Evolutionary conservation across 139 green algal genomes (phyloP).

Genomic region (Tetradesmus obliquus): DNA sequence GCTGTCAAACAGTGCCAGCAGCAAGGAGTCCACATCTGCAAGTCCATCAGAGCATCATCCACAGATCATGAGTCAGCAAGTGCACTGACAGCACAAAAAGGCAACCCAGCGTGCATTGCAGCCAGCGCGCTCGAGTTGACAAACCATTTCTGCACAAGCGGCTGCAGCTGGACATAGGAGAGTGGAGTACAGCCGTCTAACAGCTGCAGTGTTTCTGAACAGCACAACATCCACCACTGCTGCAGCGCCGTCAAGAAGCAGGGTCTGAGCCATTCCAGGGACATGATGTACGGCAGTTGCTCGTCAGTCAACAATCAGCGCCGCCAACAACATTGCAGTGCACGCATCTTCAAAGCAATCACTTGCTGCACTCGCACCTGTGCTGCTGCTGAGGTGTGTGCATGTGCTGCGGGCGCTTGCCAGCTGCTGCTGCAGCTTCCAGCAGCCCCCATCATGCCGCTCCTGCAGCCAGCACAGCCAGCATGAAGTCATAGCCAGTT

Average conservation of each 20-base stretch:
- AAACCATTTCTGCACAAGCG: too few relatives aligned
- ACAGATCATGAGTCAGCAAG: background rate
- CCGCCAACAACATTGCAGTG: too few relatives aligned
- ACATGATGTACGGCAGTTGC: background rate
- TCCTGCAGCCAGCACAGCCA: background rate
- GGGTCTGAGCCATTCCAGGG: background rate
- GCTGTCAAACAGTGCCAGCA: background rate
- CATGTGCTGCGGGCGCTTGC: background rate
- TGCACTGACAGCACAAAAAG: background rate
- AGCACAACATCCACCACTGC: background rate
- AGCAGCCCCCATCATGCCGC: constrained; percentile 9
- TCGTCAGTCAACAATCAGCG: too few relatives aligned
- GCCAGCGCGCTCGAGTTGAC: too few relatives aligned
- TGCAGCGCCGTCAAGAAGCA: background rate
- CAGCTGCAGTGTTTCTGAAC: background rate
- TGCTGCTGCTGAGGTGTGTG: background rate
- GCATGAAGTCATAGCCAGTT: background rate
- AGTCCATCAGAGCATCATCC: too few relatives aligned
- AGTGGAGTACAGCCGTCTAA: background rate
- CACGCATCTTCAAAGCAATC: too few relatives aligned
- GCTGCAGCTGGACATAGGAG: too few relatives aligned
- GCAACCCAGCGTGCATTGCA: background rate
- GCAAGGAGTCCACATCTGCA: background rate
- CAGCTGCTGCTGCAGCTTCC: background rate
- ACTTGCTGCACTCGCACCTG: background rate